phyloP scores from a whole-genome alignment of 192 early-diverging fungal genomes.

The Backusella psychrophila region DNA sequence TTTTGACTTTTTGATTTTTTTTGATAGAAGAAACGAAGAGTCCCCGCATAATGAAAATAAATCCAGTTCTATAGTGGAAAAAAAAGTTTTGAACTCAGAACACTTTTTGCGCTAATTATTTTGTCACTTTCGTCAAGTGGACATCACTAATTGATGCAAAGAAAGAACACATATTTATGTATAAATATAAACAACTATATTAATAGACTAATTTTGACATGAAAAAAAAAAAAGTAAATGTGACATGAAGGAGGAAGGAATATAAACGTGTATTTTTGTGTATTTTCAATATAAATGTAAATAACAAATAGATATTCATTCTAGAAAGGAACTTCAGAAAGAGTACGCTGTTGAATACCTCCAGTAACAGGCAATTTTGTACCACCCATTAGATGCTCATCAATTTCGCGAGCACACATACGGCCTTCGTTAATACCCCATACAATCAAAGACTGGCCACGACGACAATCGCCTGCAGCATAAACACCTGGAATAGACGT shows the following conservation, averaged over 20 bases:
- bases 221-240: not conserved
- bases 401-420: conserved; percentile 91
- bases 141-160: no score
- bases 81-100: not conserved
- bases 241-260: no score
- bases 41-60: not conserved
- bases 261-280: not conserved
- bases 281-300: not conserved
- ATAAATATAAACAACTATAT: not conserved
- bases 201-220: not conserved
- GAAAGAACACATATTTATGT: not conserved
- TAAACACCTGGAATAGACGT: conserved; percentile 63
- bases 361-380: conserved; percentile 87
- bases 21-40: not conserved
- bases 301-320: not conserved
- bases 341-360: conserved; percentile 71
- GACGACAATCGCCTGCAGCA: conserved; percentile 97
- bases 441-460: conserved; percentile 94
- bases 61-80: not conserved
- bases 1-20: not conserved
- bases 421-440: conserved; percentile 99
- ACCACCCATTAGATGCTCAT: conserved; percentile 75
- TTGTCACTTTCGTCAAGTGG: no score
- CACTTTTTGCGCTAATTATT: no score
- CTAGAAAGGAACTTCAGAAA: not conserved